These are phyloP conservation scores for Colletotrichum truncatum DNA, from an alignment of 2,329 filamentous ascomycete genomes.

Conservation along the genomic window DNA sequence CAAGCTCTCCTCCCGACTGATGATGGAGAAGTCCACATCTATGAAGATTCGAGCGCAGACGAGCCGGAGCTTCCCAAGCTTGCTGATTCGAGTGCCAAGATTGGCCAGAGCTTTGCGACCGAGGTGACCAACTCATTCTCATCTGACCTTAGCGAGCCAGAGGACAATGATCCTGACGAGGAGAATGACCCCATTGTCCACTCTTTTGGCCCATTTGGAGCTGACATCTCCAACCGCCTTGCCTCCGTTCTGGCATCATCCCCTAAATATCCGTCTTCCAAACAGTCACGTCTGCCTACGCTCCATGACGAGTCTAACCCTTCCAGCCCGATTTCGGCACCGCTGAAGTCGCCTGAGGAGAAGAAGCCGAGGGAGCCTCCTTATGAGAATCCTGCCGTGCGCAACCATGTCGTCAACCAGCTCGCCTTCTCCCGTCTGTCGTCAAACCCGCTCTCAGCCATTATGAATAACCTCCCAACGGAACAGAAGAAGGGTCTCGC, in stretches of 20 bases:
- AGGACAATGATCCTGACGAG: constrained; percentile 75
- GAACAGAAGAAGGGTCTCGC: constrained; percentile 68
- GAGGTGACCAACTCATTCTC: constrained; percentile 63
- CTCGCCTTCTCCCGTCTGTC: constrained; percentile 93
- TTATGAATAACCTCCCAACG: constrained; percentile 84
- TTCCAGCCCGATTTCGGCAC: constrained; percentile 24
- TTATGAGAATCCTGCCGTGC: constrained; percentile 53
- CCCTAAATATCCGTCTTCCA: constrained; percentile 55
- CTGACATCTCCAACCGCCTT: constrained; percentile 83
- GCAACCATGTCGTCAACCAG: constrained; percentile 94
- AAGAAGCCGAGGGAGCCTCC: constrained; percentile 30
- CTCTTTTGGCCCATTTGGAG: constrained; percentile 90
- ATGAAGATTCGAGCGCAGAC: constrained; percentile 33
- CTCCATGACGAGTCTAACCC: constrained; percentile 14
- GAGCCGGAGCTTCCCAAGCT: constrained; percentile 49
- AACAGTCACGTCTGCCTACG: constrained; percentile 11
- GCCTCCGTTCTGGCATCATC: constrained; percentile 79
- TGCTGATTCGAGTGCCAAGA: constrained; percentile 31
- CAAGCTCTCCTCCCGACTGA: constrained; percentile 52
- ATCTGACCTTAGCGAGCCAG: constrained; percentile 64
- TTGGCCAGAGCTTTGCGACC: constrained; percentile 57
- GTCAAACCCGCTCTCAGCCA: constrained; percentile 88
- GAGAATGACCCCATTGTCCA: constrained; percentile 95
- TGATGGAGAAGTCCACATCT: constrained; percentile 34
- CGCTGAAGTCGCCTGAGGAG: constrained; percentile 15